A percentile compares a stretch with the other conserved stretches of the same genome.
phyloP scores from a whole-genome alignment of 495 filamentous ascomycete species.

The Neurospora terricola region DNA sequence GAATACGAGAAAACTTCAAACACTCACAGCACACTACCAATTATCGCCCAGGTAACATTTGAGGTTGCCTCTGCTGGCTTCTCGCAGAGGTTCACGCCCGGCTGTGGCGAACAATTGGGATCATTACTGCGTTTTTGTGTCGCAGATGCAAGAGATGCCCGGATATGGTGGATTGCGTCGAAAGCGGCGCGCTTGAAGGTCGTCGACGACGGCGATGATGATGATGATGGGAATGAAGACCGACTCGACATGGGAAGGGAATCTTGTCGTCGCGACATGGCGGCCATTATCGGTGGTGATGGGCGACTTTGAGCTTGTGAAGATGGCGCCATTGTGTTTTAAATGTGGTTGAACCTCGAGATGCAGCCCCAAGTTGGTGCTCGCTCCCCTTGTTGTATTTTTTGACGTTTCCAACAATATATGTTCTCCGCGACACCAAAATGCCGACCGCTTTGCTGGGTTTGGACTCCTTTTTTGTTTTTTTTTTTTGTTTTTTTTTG shows the following conservation, averaged over 20 bases:
- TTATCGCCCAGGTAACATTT: constrained; percentile 14
- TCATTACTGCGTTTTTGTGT: not conserved
- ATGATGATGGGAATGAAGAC: not conserved
- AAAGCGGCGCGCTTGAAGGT: constrained; percentile 7
- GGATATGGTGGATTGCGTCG: not conserved
- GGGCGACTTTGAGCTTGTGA: not conserved
- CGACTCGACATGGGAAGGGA: not conserved
- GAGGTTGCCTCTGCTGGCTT: constrained; percentile 15
- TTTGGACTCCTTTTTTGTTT: not conserved
- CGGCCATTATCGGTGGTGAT: not conserved
- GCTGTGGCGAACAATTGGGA: constrained; percentile 2
- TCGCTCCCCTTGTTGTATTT: not conserved
- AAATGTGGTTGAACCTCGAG: not conserved
- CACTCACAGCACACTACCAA: constrained; percentile 18
- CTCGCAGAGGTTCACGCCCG: constrained; percentile 17
- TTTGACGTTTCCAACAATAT: not conserved
- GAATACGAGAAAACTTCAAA: not conserved
- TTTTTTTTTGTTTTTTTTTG: too few species aligned
- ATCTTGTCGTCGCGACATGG: not conserved
- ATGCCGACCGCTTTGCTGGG: not conserved
- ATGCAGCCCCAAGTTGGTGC: not conserved
- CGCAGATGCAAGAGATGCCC: not conserved
- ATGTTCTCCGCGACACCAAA: not conserved
- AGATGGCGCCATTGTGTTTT: not conserved
- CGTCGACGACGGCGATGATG: not conserved